Conservation (phyloP, 768 basidiomycete genomes). For the Tulasnella sp. region DNA sequence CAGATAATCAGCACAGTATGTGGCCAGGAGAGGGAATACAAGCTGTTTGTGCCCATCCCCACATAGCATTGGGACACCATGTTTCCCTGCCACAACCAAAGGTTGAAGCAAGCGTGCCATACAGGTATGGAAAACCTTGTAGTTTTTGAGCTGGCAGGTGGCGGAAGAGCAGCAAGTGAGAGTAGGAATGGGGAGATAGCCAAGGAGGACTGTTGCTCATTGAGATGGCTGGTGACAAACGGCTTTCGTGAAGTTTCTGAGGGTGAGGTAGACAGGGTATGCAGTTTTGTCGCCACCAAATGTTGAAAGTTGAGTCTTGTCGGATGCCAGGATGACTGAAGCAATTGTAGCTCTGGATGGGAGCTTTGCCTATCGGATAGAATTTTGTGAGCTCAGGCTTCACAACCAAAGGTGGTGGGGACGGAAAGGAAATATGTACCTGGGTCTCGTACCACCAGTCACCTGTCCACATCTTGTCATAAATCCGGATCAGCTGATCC, state of each 20-base stretch:
- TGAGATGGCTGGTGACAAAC: conserved; percentile 34
- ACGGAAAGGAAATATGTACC: neutral
- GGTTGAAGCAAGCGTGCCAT: conserved; percentile 2
- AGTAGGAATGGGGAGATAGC: conserved; percentile 35
- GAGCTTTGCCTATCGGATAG: conserved; percentile 2
- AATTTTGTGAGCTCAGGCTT: too few relatives aligned
- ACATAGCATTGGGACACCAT: neutral
- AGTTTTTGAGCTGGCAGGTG: conserved; percentile 28
- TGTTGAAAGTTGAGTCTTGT: conserved; percentile 38
- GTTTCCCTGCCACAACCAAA: neutral
- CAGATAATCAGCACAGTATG: conserved; percentile 28
- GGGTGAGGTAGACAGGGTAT: conserved; percentile 41
- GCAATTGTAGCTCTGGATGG: conserved; percentile 31
- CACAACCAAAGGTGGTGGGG: conserved; percentile 18
- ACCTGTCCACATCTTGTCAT: conserved; percentile 21
- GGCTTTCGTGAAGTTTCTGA: conserved; percentile 39
- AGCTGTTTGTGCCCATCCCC: neutral
- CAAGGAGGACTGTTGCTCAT: conserved; percentile 34
- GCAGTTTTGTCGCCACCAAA: conserved; percentile 37
- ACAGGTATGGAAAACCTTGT: conserved; percentile 6
- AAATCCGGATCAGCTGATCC: conserved; percentile 25
- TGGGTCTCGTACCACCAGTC: conserved; percentile 14
- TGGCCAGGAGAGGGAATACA: conserved; percentile 26
- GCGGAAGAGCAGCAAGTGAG: conserved; percentile 27
- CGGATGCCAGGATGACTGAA: conserved; percentile 41